A percentile compares a stretch with the other conserved stretches of the same genome.
Evolutionary conservation across 2,329 filamentous ascomycete genomes (phyloP).

Genomic region (Hypoxylon rubiginosum): DNA sequence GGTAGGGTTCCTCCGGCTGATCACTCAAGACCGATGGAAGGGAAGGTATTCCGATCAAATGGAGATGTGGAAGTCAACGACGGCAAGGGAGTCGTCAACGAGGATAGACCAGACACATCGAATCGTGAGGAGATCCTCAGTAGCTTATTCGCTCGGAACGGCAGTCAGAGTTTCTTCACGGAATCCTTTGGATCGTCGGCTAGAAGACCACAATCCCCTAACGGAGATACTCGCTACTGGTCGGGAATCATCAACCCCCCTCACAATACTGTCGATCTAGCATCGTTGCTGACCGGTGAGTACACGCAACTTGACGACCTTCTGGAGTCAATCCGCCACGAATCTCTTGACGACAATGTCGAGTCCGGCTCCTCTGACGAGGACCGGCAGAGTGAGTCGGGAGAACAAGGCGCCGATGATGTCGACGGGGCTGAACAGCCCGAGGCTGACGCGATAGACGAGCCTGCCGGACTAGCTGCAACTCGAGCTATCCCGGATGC

Average conservation of each 20-base stretch:
- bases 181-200: constrained; percentile 51
- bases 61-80: constrained; percentile 76
- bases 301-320: constrained; percentile 51
- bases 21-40: constrained; percentile 71
- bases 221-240: constrained; percentile 49
- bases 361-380: constrained; percentile 48
- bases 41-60: constrained; percentile 73
- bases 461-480: constrained; percentile 8
- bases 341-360: constrained; percentile 41
- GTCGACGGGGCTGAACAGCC: constrained; percentile 35
- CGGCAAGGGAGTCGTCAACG: constrained; percentile 69
- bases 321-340: constrained; percentile 49
- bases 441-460: constrained; percentile 20
- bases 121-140: constrained; percentile 72
- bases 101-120: constrained; percentile 71
- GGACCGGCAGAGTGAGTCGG: constrained; percentile 44
- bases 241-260: constrained; percentile 52
- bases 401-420: constrained; percentile 40
- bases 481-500: constrained; percentile 44
- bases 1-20: constrained; percentile 76
- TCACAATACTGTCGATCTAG: constrained; percentile 49
- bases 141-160: constrained; percentile 59
- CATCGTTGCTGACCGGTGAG: constrained; percentile 49
- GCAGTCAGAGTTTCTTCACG: constrained; percentile 51
- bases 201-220: constrained; percentile 44